Percentiles rank a stretch among this genome's conserved stretches.
Conservation (phyloP, 2,329 filamentous ascomycete genomes). For the Dothideomycetidae sp. region DNA sequence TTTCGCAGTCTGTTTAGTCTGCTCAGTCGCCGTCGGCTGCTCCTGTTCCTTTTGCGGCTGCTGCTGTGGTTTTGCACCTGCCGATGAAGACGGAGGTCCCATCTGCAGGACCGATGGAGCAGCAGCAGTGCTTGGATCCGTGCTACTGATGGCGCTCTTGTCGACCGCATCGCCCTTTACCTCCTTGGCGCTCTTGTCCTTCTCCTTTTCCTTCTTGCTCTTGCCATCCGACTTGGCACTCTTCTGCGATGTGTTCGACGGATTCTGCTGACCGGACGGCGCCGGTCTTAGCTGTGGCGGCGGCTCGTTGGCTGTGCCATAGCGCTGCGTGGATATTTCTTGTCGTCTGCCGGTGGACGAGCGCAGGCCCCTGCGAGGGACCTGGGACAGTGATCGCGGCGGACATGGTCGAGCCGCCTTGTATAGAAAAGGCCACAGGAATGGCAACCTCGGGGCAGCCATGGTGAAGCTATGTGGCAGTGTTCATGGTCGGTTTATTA, state of each 20-base stretch:
- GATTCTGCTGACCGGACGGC: slow-evolving; percentile 1
- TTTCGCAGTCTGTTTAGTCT: background rate
- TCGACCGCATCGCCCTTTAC: slow-evolving; percentile 4
- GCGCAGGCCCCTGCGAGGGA: slow-evolving; percentile 19
- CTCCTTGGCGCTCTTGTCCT: slow-evolving; percentile 1
- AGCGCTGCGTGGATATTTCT: slow-evolving; percentile 24
- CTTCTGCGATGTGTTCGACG: slow-evolving; percentile 16
- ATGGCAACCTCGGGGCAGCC: slow-evolving; percentile 31
- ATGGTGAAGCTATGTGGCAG: too few relatives aligned
- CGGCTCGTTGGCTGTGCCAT: slow-evolving; percentile 35
- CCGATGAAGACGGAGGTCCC: slow-evolving; percentile 2
- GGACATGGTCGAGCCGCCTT: slow-evolving; percentile 19
- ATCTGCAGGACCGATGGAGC: slow-evolving; percentile 9
- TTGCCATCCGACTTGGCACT: slow-evolving; percentile 15
- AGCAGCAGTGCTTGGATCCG: slow-evolving; percentile 4
- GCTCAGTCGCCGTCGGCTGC: background rate
- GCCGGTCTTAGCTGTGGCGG: slow-evolving; percentile 23
- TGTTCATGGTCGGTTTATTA: too few relatives aligned
- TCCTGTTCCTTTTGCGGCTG: background rate
- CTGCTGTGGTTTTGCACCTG: background rate
- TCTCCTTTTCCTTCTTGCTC: slow-evolving; percentile 7
- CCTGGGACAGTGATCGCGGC: slow-evolving; percentile 15
- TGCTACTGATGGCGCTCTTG: slow-evolving; percentile 3
- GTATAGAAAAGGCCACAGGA: slow-evolving; percentile 34
- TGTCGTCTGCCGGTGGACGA: slow-evolving; percentile 21